phyloP scores from a whole-genome alignment of 257 asterid species.

The Pogostemon cablin region DNA sequence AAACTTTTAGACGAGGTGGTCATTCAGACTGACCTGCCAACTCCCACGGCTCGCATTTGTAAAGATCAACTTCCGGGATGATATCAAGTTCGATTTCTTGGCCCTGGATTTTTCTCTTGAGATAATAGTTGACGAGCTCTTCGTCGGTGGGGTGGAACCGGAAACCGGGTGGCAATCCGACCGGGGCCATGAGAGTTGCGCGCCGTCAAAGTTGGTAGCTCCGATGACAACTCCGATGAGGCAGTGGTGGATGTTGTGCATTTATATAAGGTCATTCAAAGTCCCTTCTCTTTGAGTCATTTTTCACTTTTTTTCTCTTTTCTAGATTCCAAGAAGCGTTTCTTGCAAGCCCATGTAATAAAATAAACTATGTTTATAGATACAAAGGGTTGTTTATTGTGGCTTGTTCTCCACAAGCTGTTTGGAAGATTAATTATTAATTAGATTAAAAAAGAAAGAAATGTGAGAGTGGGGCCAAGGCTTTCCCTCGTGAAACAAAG shows the following conservation, averaged over 20 bases:
- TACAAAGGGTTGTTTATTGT: conserved; percentile 17
- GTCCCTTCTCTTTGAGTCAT: conserved; percentile 87
- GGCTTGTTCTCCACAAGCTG: conserved; percentile 32
- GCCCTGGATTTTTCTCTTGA: conserved; percentile 85
- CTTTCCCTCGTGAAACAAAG: conserved; percentile 45
- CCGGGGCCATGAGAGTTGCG: conserved; percentile 67
- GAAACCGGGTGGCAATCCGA: conserved; percentile 96
- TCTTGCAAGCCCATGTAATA: conserved; percentile 70
- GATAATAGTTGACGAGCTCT: conserved; percentile 90
- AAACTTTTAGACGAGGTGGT: too few relatives aligned
- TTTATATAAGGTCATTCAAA: conserved; percentile 69
- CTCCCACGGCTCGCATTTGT: conserved; percentile 99
- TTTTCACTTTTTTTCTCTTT: conserved; percentile 77
- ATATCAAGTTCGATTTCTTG: conserved; percentile 87
- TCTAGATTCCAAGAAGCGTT: conserved; percentile 88
- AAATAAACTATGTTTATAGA: neutral
- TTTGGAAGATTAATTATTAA: neutral
- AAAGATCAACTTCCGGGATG: conserved; percentile 95
- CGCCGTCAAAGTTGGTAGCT: neutral
- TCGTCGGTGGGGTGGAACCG: conserved; percentile 97
- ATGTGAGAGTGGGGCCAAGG: conserved; percentile 31
- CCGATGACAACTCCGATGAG: conserved; percentile 4
- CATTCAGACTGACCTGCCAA: conserved; percentile 60
- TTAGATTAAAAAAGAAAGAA: neutral
- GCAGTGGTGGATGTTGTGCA: conserved; percentile 6